Conservation (phyloP, 2,329 filamentous ascomycete species). For the Colletotrichum destructivum region DNA sequence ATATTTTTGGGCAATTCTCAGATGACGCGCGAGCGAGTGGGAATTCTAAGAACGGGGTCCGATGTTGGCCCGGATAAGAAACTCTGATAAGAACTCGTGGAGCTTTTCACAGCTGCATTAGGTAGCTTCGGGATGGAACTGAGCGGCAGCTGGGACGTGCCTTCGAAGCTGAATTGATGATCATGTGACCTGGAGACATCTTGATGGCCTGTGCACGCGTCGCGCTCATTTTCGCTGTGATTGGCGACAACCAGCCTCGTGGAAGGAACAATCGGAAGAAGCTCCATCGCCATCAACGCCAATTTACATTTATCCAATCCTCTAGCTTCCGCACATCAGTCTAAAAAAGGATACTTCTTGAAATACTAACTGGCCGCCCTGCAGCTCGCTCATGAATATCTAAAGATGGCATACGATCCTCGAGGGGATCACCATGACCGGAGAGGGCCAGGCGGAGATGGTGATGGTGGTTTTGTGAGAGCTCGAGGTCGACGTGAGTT, state of each 20-base stretch:
- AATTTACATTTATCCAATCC: constrained; percentile 11
- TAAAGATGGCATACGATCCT: constrained; percentile 68
- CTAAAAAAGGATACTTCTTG: background rate
- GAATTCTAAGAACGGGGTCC: constrained; percentile 6
- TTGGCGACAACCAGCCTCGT: constrained; percentile 31
- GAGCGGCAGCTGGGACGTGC: constrained; percentile 6
- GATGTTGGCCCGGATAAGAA: constrained; percentile 38
- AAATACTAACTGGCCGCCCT: background rate
- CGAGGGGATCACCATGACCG: constrained; percentile 64
- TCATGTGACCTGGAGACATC: constrained; percentile 33
- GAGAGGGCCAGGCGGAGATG: constrained; percentile 52
- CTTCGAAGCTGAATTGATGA: background rate
- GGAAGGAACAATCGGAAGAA: constrained; percentile 15
- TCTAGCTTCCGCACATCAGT: constrained; percentile 7
- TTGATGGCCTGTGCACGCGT: constrained; percentile 36
- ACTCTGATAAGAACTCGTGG: constrained; percentile 6
- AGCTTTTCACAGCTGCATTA: constrained; percentile 1
- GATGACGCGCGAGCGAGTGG: background rate
- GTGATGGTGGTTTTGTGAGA: constrained; percentile 63
- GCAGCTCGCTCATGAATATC: constrained; percentile 32
- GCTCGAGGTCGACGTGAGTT: constrained; percentile 68
- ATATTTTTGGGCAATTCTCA: constrained; percentile 7
- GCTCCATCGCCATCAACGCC: constrained; percentile 18
- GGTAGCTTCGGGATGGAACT: background rate
- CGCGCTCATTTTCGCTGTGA: constrained; percentile 36